Conservation (phyloP, 345 rosid genomes). For the Angophora floribunda region DNA sequence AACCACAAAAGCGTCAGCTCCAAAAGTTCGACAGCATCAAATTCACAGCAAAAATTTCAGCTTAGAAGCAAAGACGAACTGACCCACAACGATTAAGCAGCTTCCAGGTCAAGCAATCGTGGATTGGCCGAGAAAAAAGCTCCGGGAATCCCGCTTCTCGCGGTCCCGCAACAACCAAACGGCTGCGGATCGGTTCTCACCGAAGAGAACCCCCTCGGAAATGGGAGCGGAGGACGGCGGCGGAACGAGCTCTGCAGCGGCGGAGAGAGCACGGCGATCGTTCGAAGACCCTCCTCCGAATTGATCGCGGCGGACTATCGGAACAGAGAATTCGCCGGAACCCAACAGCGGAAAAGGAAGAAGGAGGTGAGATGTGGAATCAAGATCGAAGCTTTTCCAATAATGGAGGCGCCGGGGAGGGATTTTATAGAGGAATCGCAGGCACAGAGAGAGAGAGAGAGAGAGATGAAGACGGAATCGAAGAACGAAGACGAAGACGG, state of each 20-base stretch:
- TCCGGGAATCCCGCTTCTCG: neutral
- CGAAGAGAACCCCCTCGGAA: neutral
- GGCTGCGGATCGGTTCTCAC: neutral
- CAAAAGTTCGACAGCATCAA: neutral
- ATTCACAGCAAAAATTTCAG: neutral
- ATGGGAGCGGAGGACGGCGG: neutral
- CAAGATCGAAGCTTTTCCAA: neutral
- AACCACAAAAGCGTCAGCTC: neutral
- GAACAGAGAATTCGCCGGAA: neutral
- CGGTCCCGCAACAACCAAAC: neutral
- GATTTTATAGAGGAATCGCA: neutral
- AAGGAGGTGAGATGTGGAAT: neutral
- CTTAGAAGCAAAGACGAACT: neutral
- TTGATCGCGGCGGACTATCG: neutral
- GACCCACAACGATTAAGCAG: neutral
- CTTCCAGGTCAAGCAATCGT: neutral
- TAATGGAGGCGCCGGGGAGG: neutral
- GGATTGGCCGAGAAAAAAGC: neutral
- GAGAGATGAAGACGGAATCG: neutral
- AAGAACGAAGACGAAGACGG: neutral
- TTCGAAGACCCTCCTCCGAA: neutral
- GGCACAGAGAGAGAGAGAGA: neutral
- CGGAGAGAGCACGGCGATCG: neutral
- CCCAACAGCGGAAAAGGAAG: neutral
- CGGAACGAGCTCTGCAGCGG: neutral